Evolutionary conservation across 2,329 filamentous ascomycete species (phyloP), one percentile per base, ranked within the genome.

Genomic region (Pseudogymnoascus sp.): DNA sequence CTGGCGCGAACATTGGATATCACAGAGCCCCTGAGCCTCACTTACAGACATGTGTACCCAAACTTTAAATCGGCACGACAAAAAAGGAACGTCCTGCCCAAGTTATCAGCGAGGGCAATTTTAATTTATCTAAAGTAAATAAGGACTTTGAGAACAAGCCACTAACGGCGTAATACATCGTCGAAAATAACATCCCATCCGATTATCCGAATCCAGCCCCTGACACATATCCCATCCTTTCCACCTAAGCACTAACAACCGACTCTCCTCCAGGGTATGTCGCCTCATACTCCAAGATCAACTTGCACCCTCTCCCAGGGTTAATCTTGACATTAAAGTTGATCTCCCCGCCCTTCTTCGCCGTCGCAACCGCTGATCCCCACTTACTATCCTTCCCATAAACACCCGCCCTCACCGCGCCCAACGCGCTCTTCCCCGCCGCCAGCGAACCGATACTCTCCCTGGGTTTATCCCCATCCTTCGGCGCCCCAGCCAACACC

Each of bases 201-300:
- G 8, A 18, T 31, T 31, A 31, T 25, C 25, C 25, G 31, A 56
- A 18, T 18, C 46, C 25, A 31, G n/a, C n/a, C 46, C 46, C 46
- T 12, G 5, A 1, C 9, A 12, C 46, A 31, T 56, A 11, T 6
- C 18, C 25, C 25, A 31, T n/a, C 9, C 9, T 31, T 18, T 18
- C 34, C 34, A 31, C 42, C 21, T 65, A 63, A 38, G 42, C 66
- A 63, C 65, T 65, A 61, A 74, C 63, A 59, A 79, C 76, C 5
- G 67, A 71, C 65, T 85, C 82, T 7, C 79, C 80, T 14, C 73
- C 73, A 1, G 86, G 86, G 67, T 84, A 76, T 21, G 78, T 79
- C 16, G 86, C 80, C 65, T 84, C 80, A 73, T 89, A 89, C 75
- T 87, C 84, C 64, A 90, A 70, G 23, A 75, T 75, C 65, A 89